Evolutionary conservation across 805 yeast genomes (phyloP), one percentile per base, ranked within the genome.

Genomic region (Candida endomychidarum): DNA sequence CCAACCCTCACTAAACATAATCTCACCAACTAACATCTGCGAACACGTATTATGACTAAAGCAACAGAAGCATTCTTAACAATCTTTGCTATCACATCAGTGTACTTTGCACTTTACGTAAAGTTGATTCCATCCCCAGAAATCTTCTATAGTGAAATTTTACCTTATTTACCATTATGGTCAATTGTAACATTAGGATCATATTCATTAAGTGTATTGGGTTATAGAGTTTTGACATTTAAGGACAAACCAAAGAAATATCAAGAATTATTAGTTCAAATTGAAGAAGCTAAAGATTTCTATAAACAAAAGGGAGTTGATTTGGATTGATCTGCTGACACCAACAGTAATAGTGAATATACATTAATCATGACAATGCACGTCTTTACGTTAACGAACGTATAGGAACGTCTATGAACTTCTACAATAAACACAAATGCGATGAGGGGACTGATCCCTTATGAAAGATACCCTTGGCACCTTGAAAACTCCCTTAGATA

Each of bases 91-190:
- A 52, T 70, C n/a, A 56, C 73, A 5, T 73, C 82, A 2, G 55
- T 79, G 6, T 83, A 83, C 61, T 63, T 73, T 50, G 72, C 79
- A 2, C 64, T 81, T 19, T 59, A 58, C 43, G 49, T 67, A 12
- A 81, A 80, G 11, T 70, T 73, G 28, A 62, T 83, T 41, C 88
- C 88, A 31, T 61, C 75, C 5, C 67, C 78, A 7, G 60, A 57
- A n/a, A 49, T 57, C 22, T 52, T 82, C 49, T 73, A 69, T 34
- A 52, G 64, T 19, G 80, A 80, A 49, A 72, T 82, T 36, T 61
- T 83, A 46, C 88, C 88, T 8, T 80, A 70, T 48, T 58, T 83
- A 43, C 89, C 89, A 23, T 81, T 74, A 70, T 83, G 88, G 89
- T 74, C 69, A 0, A 63, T 83, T 46, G 84, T 83, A 24, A 52